Percentiles rank a stretch among this genome's conserved stretches.
These are phyloP conservation scores for Ogataea thermomethanolica DNA, from an alignment of 805 yeast genomes.

Conservation along the genomic window DNA sequence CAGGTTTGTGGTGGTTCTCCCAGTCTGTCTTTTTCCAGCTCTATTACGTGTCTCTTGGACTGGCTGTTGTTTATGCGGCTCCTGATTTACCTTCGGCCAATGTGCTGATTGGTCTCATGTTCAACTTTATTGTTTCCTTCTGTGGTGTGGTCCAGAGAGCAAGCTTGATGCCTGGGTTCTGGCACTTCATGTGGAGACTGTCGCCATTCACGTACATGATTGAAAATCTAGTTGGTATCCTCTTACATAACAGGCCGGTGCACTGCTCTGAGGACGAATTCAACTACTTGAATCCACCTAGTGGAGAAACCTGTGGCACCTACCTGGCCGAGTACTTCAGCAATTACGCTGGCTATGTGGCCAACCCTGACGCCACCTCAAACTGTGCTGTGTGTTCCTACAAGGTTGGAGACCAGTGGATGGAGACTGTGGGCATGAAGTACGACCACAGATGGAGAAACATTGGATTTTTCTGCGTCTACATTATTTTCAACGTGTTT, in stretches of 20 bases:
- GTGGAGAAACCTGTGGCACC: slow-evolving; percentile 60
- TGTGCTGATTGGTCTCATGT: slow-evolving; percentile 51
- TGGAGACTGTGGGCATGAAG: slow-evolving; percentile 40
- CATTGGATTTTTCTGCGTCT: slow-evolving; percentile 58
- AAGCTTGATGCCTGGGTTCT: slow-evolving; percentile 66
- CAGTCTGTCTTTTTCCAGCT: slow-evolving; percentile 40
- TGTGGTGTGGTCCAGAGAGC: slow-evolving; percentile 66
- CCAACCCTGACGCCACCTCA: slow-evolving; percentile 46
- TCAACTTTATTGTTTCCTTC: slow-evolving; percentile 58
- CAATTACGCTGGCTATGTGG: slow-evolving; percentile 51
- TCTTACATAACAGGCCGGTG: slow-evolving; percentile 49
- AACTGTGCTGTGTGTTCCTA: slow-evolving; percentile 50
- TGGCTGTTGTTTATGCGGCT: slow-evolving; percentile 53
- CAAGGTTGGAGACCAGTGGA: slow-evolving; percentile 44
- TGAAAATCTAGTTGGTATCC: slow-evolving; percentile 46
- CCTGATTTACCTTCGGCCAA: slow-evolving; percentile 68
- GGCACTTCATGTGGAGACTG: slow-evolving; percentile 78
- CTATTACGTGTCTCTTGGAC: slow-evolving; percentile 47
- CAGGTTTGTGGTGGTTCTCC: slow-evolving; percentile 45
- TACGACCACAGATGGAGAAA: slow-evolving; percentile 61
- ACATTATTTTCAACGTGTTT: slow-evolving; percentile 47
- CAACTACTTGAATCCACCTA: slow-evolving; percentile 49
- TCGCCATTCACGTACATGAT: slow-evolving; percentile 73
- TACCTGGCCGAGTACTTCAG: slow-evolving; percentile 43
- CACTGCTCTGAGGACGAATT: slow-evolving; percentile 48